Evolutionary conservation across 257 asterid genomes (phyloP).

Genomic region (Voacanga thouarsii): DNA sequence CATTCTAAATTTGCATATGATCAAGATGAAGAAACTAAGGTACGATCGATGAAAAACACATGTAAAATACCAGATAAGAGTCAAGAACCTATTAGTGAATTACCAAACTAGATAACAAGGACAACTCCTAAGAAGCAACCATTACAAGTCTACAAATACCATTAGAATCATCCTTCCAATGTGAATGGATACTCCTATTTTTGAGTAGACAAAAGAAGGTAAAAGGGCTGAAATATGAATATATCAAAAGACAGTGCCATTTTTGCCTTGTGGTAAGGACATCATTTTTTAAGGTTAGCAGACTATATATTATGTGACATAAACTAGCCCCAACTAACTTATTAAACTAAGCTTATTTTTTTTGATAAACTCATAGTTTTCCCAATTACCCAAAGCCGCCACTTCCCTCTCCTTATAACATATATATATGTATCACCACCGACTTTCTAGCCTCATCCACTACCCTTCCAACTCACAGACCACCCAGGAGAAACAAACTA

Average conservation of each 20-base stretch:
- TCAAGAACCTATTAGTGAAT: background rate
- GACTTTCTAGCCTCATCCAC: background rate
- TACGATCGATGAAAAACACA: too few species aligned
- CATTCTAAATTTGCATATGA: slow-evolving; percentile 6
- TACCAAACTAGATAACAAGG: background rate
- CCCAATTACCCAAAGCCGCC: background rate
- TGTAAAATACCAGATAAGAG: too few species aligned
- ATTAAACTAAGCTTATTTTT: too few species aligned
- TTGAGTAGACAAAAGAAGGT: too few species aligned
- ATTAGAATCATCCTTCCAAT: background rate
- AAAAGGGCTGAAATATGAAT: too few species aligned
- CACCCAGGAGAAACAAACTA: too few species aligned
- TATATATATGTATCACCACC: background rate
- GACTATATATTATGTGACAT: too few species aligned
- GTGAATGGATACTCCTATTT: background rate
- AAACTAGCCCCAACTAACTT: background rate
- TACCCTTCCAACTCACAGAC: too few species aligned
- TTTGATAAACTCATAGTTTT: background rate
- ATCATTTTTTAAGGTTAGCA: background rate
- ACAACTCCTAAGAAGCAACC: background rate
- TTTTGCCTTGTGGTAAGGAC: background rate
- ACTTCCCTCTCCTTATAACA: background rate
- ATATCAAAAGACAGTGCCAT: too few species aligned
- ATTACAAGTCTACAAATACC: background rate
- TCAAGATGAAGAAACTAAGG: background rate